Evolutionary conservation across 257 asterid genomes (phyloP).

Genomic region (Solanum megistacrolobum): DNA sequence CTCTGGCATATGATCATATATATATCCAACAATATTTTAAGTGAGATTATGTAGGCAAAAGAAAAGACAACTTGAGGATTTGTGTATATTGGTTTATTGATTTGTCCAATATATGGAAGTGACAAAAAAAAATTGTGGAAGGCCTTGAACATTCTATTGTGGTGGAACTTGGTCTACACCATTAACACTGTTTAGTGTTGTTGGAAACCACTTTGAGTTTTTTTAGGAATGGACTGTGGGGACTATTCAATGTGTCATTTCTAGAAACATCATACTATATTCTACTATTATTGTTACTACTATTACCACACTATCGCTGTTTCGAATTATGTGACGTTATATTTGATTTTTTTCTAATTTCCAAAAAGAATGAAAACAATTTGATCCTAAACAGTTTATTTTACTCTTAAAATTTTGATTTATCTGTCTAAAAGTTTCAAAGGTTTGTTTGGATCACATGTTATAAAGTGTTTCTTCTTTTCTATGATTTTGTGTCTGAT

Average conservation of each 20-base stretch:
- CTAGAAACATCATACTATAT: neutral
- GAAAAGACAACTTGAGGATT: neutral
- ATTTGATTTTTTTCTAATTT: neutral
- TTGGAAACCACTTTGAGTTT: neutral
- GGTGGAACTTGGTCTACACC: neutral
- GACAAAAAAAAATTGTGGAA: neutral
- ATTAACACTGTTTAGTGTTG: neutral
- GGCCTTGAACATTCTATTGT: neutral
- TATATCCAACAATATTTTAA: neutral
- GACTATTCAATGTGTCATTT: neutral
- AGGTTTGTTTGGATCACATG: neutral
- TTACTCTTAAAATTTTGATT: neutral
- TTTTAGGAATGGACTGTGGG: neutral
- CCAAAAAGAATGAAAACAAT: neutral
- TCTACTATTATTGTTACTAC: neutral
- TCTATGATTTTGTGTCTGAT: accelerated
- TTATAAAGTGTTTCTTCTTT: neutral
- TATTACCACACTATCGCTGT: neutral
- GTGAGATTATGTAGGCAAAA: neutral
- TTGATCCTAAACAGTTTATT: neutral
- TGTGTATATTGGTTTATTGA: neutral
- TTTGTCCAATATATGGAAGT: neutral
- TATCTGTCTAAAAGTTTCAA: neutral
- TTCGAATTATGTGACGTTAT: neutral
- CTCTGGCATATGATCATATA: neutral